Percentiles rank a stretch among this genome's conserved stretches.
Conservation (phyloP, 306 rosid species). For the Castanea mollissima region DNA sequence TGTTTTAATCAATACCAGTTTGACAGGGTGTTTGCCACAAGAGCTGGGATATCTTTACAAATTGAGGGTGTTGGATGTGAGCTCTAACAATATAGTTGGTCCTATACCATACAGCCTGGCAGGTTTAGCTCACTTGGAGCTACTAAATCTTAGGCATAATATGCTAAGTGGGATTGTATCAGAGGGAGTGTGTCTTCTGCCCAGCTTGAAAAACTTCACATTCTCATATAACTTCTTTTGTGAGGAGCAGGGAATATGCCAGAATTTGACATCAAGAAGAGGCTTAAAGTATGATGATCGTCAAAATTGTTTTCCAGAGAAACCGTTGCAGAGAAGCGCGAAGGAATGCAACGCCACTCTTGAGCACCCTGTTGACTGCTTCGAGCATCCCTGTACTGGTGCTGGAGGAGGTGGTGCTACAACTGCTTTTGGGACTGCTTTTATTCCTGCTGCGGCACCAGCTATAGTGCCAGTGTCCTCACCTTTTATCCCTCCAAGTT, state of each 20-base stretch:
- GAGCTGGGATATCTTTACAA: conserved; percentile 86
- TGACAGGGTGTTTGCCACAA: conserved; percentile 84
- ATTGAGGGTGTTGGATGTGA: conserved; percentile 71
- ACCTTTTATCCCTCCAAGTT: conserved; percentile 54
- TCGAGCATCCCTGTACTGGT: conserved; percentile 37
- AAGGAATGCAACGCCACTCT: conserved; percentile 50
- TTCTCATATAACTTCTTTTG: conserved; percentile 76
- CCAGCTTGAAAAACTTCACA: conserved; percentile 68
- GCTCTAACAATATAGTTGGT: conserved; percentile 63
- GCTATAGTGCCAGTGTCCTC: conserved; percentile 44
- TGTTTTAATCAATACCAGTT: conserved; percentile 54
- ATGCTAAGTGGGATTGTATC: conserved; percentile 62
- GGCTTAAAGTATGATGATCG: conserved; percentile 52
- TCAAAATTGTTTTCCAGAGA: conserved; percentile 66
- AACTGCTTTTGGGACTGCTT: conserved; percentile 29
- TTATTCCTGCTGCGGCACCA: conserved; percentile 44
- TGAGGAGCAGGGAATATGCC: conserved; percentile 76
- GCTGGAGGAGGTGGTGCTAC: conserved; percentile 19
- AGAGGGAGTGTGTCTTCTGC: conserved; percentile 63
- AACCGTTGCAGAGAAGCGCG: conserved; percentile 57
- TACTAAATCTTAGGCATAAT: conserved; percentile 67
- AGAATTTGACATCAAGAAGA: conserved; percentile 47
- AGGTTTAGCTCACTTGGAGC: conserved; percentile 79
- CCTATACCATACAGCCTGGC: conserved; percentile 80
- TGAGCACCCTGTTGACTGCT: conserved; percentile 55